These are phyloP conservation scores for Diaporthe citri DNA, from an alignment of 2,329 filamentous ascomycete genomes.

Conservation along the genomic window DNA sequence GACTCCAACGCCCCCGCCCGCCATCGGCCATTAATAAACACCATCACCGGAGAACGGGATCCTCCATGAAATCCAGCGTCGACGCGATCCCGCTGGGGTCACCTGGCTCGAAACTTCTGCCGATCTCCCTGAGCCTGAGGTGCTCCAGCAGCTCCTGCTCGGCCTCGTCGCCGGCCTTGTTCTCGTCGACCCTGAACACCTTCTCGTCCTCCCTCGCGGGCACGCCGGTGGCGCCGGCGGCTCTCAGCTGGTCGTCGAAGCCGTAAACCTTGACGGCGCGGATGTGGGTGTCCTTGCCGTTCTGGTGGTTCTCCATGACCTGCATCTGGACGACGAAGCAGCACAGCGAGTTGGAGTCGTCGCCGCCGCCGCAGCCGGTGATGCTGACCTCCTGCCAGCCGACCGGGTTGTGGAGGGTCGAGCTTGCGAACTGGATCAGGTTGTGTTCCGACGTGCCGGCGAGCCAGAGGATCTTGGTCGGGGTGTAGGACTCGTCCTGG, in stretches of 20 bases:
- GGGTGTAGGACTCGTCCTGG: constrained; percentile 95
- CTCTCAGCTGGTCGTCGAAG: constrained; percentile 63
- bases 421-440: constrained; percentile 86
- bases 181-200: constrained; percentile 48
- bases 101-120: not conserved
- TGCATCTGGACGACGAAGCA: constrained; percentile 92
- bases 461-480: constrained; percentile 89
- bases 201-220: constrained; percentile 48
- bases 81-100: constrained; percentile 36
- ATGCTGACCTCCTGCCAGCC: constrained; percentile 92
- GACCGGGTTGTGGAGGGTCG: constrained; percentile 81
- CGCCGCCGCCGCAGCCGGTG: constrained; percentile 65
- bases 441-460: constrained; percentile 94
- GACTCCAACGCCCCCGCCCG: not conserved
- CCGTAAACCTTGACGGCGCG: constrained; percentile 90
- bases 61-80: constrained; percentile 42
- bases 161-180: constrained; percentile 50
- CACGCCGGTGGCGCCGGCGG: constrained; percentile 47
- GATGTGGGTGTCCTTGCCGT: constrained; percentile 98
- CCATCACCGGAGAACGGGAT: constrained; percentile 36
- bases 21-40: too few species aligned
- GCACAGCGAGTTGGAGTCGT: constrained; percentile 80
- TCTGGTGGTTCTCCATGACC: constrained; percentile 97
- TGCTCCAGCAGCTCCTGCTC: constrained; percentile 50
- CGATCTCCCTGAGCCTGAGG: constrained; percentile 46